phyloP scores from a whole-genome alignment of 2,329 filamentous ascomycete species.

The Davidsoniella virescens region DNA sequence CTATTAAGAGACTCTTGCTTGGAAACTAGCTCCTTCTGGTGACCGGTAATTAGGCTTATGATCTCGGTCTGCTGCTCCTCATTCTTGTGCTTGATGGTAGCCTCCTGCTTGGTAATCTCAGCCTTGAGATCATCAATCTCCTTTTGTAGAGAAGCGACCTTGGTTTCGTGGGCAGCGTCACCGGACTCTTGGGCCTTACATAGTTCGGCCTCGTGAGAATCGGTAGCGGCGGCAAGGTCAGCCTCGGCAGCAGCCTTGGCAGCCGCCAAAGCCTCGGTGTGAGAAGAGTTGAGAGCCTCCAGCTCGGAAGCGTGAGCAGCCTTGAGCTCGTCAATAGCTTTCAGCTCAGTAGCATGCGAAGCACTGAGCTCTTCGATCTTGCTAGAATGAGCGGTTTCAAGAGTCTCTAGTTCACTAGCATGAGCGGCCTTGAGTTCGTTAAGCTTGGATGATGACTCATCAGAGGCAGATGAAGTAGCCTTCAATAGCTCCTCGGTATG shows the following conservation, averaged over 20 bases:
- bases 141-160: constrained; percentile 34
- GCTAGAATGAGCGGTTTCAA: constrained; percentile 29
- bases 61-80: constrained; percentile 9
- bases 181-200: constrained; percentile 25
- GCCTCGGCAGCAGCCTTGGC: constrained; percentile 23
- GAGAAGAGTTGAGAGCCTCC: constrained; percentile 26
- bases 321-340: constrained; percentile 21
- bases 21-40: constrained; percentile 11
- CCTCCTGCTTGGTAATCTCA: constrained; percentile 15
- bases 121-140: constrained; percentile 20
- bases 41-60: constrained; percentile 9
- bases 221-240: constrained; percentile 21
- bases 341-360: constrained; percentile 20
- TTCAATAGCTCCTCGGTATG: constrained; percentile 39
- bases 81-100: constrained; percentile 15
- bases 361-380: constrained; percentile 27
- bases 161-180: constrained; percentile 24
- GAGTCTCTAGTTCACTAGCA: constrained; percentile 25
- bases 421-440: constrained; percentile 25
- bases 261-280: constrained; percentile 29
- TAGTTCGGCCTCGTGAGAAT: constrained; percentile 28
- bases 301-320: constrained; percentile 31
- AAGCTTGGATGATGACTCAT: constrained; percentile 30
- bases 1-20: constrained; percentile 21
- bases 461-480: constrained; percentile 27